Percentiles rank a stretch among this genome's conserved stretches.
These are phyloP conservation scores for Vitis hybrid DNA, from an alignment of 177 flowering plant species.

Conservation along the genomic window DNA sequence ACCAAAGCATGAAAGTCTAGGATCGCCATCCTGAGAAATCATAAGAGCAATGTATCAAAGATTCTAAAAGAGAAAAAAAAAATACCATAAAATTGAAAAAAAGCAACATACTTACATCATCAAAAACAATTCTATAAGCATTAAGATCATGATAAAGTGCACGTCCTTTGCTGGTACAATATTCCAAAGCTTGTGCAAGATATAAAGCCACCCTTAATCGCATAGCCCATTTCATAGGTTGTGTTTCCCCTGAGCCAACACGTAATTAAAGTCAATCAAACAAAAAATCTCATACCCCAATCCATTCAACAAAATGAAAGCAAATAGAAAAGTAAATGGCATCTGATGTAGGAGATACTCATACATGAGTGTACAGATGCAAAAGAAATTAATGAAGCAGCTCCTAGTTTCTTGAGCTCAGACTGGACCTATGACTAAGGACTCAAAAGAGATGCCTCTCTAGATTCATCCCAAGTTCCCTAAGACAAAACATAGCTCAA, in stretches of 20 bases:
- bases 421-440: background rate
- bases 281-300: background rate
- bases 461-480: background rate
- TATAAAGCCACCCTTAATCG: conserved; percentile 80
- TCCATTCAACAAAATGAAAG: background rate
- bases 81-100: background rate
- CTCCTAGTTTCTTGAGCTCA: background rate
- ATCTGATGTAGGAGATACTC: background rate
- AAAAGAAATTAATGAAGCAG: background rate
- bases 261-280: background rate
- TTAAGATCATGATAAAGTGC: conserved; percentile 89
- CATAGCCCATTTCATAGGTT: conserved; percentile 96
- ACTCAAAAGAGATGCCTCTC: background rate
- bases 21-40: conserved; percentile 64
- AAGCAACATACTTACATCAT: conserved; percentile 51
- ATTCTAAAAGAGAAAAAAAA: background rate
- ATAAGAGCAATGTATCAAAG: background rate
- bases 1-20: conserved; percentile 92
- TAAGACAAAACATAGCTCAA: background rate
- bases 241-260: conserved; percentile 71
- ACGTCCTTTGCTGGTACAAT: conserved; percentile 82
- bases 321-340: background rate
- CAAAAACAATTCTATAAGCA: conserved; percentile 85
- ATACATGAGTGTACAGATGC: background rate
- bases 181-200: conserved; percentile 88